These are phyloP conservation scores for Pleurotus citrinopileatus DNA, from an alignment of 768 basidiomycete species.

Conservation along the genomic window DNA sequence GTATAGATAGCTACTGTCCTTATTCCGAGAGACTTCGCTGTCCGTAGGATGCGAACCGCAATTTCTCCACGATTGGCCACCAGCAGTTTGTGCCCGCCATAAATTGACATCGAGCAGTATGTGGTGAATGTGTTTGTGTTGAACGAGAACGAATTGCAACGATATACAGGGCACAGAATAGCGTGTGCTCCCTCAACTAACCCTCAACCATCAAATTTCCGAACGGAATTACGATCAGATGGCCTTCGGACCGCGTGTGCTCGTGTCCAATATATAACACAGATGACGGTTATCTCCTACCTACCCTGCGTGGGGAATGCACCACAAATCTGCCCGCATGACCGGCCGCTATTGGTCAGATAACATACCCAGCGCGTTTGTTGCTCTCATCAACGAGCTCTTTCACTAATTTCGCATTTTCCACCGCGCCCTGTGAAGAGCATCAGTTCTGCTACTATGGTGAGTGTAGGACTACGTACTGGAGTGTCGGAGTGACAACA, in stretches of 20 bases:
- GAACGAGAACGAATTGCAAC: too few species aligned
- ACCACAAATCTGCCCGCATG: background rate
- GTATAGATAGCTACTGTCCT: conserved; percentile 59
- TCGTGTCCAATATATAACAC: too few species aligned
- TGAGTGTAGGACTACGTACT: conserved; percentile 30
- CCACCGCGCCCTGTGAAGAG: conserved; percentile 43
- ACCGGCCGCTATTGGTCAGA: background rate
- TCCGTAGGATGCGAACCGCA: conserved; percentile 58
- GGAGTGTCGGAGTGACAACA: conserved; percentile 68
- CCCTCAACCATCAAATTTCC: too few species aligned
- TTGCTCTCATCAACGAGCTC: conserved; percentile 55
- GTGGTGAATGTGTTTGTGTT: background rate
- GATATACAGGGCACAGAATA: too few species aligned
- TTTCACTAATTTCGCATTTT: conserved; percentile 51
- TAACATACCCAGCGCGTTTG: conserved; percentile 24
- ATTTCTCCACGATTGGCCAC: conserved; percentile 76
- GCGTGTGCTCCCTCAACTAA: too few species aligned
- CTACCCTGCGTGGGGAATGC: too few species aligned
- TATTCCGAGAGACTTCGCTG: conserved; percentile 50
- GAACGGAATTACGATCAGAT: too few species aligned
- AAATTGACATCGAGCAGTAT: conserved; percentile 5
- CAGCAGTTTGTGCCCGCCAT: conserved; percentile 46
- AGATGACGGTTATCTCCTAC: too few species aligned
- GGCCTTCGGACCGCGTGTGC: too few species aligned
- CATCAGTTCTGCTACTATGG: background rate